phyloP scores from a whole-genome alignment of 1,139 yeast genomes.

The Lodderomyces theae region DNA sequence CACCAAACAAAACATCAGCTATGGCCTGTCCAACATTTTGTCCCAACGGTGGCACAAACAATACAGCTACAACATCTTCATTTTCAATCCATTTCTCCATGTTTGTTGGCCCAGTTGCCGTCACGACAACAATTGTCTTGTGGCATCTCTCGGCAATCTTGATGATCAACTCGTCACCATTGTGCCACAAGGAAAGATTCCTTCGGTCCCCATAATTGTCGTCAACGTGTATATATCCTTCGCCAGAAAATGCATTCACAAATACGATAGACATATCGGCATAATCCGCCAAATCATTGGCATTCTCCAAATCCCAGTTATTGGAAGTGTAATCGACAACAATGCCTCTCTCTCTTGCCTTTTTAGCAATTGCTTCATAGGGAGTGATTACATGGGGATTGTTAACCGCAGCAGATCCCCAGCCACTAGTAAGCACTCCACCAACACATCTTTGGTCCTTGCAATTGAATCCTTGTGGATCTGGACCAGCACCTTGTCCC shows the following conservation, averaged over 20 bases:
- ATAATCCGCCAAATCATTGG: constrained; percentile 44
- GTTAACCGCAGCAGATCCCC: constrained; percentile 54
- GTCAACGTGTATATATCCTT: constrained; percentile 57
- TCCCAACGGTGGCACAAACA: constrained; percentile 58
- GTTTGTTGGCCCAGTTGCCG: constrained; percentile 59
- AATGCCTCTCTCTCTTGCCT: constrained; percentile 43
- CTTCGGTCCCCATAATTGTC: constrained; percentile 60
- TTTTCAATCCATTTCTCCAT: constrained; percentile 59
- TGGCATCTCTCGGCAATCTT: constrained; percentile 46
- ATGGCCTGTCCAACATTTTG: constrained; percentile 47
- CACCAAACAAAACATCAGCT: constrained; percentile 52
- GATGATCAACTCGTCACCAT: constrained; percentile 54
- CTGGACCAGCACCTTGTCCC: constrained; percentile 49
- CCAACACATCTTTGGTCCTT: constrained; percentile 47
- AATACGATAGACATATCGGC: constrained; percentile 54
- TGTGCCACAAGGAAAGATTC: constrained; percentile 57
- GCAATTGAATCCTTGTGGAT: constrained; percentile 47
- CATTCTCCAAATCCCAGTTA: constrained; percentile 42
- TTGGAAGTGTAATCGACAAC: constrained; percentile 43
- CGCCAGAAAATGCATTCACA: constrained; percentile 55
- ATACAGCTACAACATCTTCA: constrained; percentile 55
- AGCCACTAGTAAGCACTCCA: constrained; percentile 49
- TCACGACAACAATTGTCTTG: constrained; percentile 57
- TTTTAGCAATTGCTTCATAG: constrained; percentile 46
- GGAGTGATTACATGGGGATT: constrained; percentile 58